Evolutionary conservation across 768 basidiomycete genomes (phyloP).

Genomic region (Phylloporus arenicola): DNA sequence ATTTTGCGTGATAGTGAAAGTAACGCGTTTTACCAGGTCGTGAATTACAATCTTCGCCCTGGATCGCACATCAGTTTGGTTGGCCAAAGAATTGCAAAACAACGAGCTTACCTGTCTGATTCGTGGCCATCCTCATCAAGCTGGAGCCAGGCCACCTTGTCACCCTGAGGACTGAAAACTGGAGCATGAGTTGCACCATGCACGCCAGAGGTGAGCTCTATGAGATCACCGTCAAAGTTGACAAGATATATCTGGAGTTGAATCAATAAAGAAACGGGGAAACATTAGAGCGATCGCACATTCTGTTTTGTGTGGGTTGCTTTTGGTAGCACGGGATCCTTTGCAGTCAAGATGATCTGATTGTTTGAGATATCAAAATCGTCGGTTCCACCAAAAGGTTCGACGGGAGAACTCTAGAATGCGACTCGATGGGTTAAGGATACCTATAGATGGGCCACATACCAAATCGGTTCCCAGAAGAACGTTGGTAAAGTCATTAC

Average conservation of each 20-base stretch:
- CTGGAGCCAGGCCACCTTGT: conserved; percentile 83
- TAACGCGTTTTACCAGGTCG: conserved; percentile 61
- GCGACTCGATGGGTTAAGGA: not conserved
- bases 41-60: conserved; percentile 77
- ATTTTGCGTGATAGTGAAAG: conserved; percentile 67
- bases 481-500: conserved; percentile 49
- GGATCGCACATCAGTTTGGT: not conserved
- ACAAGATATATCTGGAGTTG: conserved; percentile 63
- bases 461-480: conserved; percentile 69
- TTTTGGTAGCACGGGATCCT: conserved; percentile 69
- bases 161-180: conserved; percentile 58
- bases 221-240: conserved; percentile 49
- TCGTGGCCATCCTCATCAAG: conserved; percentile 87
- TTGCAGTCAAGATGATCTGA: conserved; percentile 78
- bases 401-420: conserved; percentile 62
- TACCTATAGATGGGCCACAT: conserved; percentile 16
- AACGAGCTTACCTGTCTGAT: conserved; percentile 56
- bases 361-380: conserved; percentile 71
- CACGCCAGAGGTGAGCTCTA: conserved; percentile 73
- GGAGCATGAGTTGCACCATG: conserved; percentile 83
- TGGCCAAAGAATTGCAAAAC: not conserved
- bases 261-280: not conserved
- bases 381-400: conserved; percentile 81
- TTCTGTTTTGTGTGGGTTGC: conserved; percentile 91
- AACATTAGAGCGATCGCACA: conserved; percentile 32